These are phyloP conservation scores for Mycena galopus DNA, from an alignment of 768 basidiomycete genomes.

Conservation along the genomic window DNA sequence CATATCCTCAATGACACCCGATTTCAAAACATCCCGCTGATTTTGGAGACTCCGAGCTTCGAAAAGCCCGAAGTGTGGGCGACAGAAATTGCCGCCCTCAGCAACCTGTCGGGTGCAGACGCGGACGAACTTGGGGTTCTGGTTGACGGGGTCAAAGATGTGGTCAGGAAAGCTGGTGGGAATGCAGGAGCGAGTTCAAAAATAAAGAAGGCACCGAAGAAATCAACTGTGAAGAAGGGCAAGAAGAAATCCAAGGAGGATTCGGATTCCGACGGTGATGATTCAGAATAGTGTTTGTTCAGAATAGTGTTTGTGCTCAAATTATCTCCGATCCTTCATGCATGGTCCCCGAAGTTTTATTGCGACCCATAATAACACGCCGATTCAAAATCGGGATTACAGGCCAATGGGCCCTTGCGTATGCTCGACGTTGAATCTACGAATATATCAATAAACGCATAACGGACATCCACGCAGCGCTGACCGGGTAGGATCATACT, in stretches of 20 bases:
- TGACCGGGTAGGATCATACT: slow-evolving; percentile 49
- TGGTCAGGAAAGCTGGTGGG: slow-evolving; percentile 25
- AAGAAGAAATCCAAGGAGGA: slow-evolving; percentile 28
- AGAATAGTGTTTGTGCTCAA: too few species aligned
- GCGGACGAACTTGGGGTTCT: slow-evolving; percentile 22
- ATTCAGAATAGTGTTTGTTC: slow-evolving; percentile 4
- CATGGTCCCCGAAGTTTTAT: too few species aligned
- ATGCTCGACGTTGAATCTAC: neutral
- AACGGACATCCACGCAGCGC: neutral
- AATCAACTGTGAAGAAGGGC: slow-evolving; percentile 25
- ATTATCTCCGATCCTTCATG: too few species aligned
- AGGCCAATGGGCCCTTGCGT: neutral
- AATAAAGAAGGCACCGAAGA: slow-evolving; percentile 24
- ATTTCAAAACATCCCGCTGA: slow-evolving; percentile 77
- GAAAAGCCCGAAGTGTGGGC: slow-evolving; percentile 79
- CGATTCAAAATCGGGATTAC: too few species aligned
- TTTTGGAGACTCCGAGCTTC: slow-evolving; percentile 85
- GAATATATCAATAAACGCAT: neutral
- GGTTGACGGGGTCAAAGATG: slow-evolving; percentile 25
- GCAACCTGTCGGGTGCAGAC: slow-evolving; percentile 51
- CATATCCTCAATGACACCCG: slow-evolving; percentile 78
- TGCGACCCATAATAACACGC: too few species aligned
- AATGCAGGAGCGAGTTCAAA: neutral
- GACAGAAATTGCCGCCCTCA: slow-evolving; percentile 77
- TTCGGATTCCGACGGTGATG: slow-evolving; percentile 13